These are phyloP conservation scores for Pythium oligandrum DNA, from an alignment of 352 stramenopile species.

Conservation along the genomic window DNA sequence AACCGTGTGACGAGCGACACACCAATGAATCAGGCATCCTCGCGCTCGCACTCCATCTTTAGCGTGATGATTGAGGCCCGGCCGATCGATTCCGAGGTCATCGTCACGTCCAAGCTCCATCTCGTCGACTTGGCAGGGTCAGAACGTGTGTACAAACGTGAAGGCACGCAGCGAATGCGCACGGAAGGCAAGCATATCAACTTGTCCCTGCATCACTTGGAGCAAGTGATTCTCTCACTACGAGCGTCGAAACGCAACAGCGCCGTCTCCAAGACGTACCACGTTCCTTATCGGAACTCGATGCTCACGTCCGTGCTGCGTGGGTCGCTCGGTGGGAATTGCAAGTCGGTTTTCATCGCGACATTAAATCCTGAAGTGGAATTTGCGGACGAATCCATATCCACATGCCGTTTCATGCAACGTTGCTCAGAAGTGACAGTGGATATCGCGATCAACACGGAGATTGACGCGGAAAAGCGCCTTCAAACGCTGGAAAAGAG, in stretches of 20 bases:
- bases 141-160: slow-evolving; percentile 94
- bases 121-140: slow-evolving; percentile 95
- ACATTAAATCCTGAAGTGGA: slow-evolving; percentile 90
- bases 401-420: slow-evolving; percentile 95
- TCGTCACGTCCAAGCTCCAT: slow-evolving; percentile 89
- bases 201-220: slow-evolving; percentile 92
- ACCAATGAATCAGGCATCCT: slow-evolving; percentile 95
- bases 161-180: slow-evolving; percentile 86
- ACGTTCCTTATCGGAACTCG: slow-evolving; percentile 95
- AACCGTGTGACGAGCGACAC: slow-evolving; percentile 95
- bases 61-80: slow-evolving; percentile 90
- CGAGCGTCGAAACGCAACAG: slow-evolving; percentile 47
- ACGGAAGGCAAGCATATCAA: slow-evolving; percentile 96
- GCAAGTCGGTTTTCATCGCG: slow-evolving; percentile 96
- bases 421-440: slow-evolving; percentile 88
- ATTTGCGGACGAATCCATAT: slow-evolving; percentile 91
- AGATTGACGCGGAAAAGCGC: slow-evolving; percentile 63
- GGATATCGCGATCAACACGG: slow-evolving; percentile 58
- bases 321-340: slow-evolving; percentile 94
- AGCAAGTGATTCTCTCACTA: slow-evolving; percentile 94
- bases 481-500: slow-evolving; percentile 45
- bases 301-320: slow-evolving; percentile 96
- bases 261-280: slow-evolving; percentile 42
- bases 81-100: slow-evolving; percentile 65
- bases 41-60: slow-evolving; percentile 95